Base-by-base conservation (phyloP, 345 rosid species). In the Linum trigynum region DNA sequence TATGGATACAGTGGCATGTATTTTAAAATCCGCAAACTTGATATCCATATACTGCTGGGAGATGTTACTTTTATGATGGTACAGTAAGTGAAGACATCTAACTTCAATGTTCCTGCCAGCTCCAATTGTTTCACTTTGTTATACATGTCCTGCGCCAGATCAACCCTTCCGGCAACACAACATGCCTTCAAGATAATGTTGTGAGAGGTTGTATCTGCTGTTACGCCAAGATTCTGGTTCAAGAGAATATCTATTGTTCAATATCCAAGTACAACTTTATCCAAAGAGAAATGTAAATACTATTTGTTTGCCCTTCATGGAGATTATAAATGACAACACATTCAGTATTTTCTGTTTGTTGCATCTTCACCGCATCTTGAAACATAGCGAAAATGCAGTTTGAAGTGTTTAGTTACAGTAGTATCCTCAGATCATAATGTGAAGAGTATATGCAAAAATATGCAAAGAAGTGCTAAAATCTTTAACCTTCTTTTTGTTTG, bases 31-130 rank as follows among this genome's bases (percentile, higher is more conserved):
- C 66, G 5, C 48, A 42, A 55, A 51, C 40, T 39, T 53, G 61
- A 63, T 17, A 16, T 45, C 55, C n/a, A 16, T 55, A 53, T 50
- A 65, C 65, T 55, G 68, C 75, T 51, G 38, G 17, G 64, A 66
- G 37, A 75, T 9, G 8, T 71, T 74, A 90, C 98, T 94, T 88
- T 92, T 67, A 92, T 78, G 57, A 92, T 84, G 14, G 96, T 90
- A 83, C 97, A 85, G 78, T 92, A 90, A 32, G 98, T 92, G 79
- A 85, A 88, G 57, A 82, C 84, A 61, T 90, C 98, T 82, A 92
- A 77, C 78, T 85, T 90, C 76, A 90, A 42, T 12, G 59, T 67
- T 69, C 86, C 88, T 11, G 83, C 64, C 23, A 82, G 82, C 76
- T 92, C 89, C 82, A 90, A 69, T 71, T 82, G 82, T 78, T 71